Evolutionary conservation across 371 early-diverging fungal genomes (phyloP).

Genomic region (Enterospora canceri): DNA sequence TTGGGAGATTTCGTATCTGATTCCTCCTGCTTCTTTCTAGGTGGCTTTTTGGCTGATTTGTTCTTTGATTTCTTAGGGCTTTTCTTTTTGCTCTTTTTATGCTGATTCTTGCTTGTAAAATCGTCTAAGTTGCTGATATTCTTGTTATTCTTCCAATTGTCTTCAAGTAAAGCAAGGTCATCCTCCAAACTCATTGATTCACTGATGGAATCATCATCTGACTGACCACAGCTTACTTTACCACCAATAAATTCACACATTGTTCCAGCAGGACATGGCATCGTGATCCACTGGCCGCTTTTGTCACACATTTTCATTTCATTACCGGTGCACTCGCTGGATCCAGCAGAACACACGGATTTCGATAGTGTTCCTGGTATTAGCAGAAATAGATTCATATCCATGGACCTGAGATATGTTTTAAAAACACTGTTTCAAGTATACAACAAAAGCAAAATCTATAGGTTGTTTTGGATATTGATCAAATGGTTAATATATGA

Average conservation of each 20-base stretch:
- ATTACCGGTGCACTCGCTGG: conserved; percentile 39
- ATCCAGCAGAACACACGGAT: conserved; percentile 38
- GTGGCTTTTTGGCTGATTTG: not conserved
- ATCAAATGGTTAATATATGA: no score
- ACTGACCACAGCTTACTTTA: conserved; percentile 21
- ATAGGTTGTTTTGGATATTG: no score
- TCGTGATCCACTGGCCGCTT: conserved; percentile 34
- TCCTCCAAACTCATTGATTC: not conserved
- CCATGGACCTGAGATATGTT: no score
- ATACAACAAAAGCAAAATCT: no score
- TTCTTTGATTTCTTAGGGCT: not conserved
- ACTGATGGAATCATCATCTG: not conserved
- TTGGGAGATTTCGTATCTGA: no score
- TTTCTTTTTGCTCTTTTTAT: conserved; percentile 14
- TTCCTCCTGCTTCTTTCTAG: no score
- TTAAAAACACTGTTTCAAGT: no score
- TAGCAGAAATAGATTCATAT: not conserved
- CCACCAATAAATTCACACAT: conserved; percentile 27
- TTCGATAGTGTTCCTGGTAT: not conserved
- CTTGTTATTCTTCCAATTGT: not conserved
- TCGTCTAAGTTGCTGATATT: not conserved
- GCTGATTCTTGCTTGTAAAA: not conserved
- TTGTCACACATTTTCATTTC: conserved; percentile 41
- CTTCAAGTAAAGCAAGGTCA: not conserved
- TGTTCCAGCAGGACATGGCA: conserved; percentile 41